Evolutionary conservation across 176 grass and related monocot species (phyloP), one percentile per base, ranked within the genome.

Genomic region (Thalia dealbata): DNA sequence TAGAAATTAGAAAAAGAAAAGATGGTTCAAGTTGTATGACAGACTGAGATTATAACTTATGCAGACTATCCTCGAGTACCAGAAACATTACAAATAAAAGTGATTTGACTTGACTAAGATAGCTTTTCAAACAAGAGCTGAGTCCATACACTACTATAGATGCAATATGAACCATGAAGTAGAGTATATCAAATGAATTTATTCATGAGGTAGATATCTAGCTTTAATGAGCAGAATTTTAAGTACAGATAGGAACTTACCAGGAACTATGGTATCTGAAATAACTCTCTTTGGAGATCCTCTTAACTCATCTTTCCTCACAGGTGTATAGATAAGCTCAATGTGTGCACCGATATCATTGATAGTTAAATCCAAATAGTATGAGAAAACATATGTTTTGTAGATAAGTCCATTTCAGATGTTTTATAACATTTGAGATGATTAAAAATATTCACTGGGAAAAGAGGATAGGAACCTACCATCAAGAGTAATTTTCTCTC

Each of bases 221-320:
- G 12, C 30, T 68, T n/a, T 18, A 68, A 43, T 3, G 38, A 68
- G 18, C 21, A 69, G 11, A 52, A 56, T 44, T n/a, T 3, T 11
- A 72, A 62, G 55, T 67, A 14, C 52, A 63, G 70, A 43, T n/a
- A 81, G 80, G 67, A 60, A 88, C 82, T 75, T 74, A 93, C 95
- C 95, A 82, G 95, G 87, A 83, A 88, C 42, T 64, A 99, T 92
- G 52, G 30, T 76, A 70, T 92, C 95, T 0, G 95, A 93, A 63
- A 82, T 76, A 82, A 85, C 70, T 52, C 81, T 81, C 79, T 74
- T 88, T 21, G 85, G 79, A 72, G 71, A 81, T 62, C 95, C 95
- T 75, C 76, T 85, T 72, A 78, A 59, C 80, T 87, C 85, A 38
- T 99, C 95, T 79, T 84, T 79, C 41, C 95, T 75, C 81, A 86